phyloP scores from a whole-genome alignment of 2,329 filamentous ascomycete genomes.

The Septoria petroselini region DNA sequence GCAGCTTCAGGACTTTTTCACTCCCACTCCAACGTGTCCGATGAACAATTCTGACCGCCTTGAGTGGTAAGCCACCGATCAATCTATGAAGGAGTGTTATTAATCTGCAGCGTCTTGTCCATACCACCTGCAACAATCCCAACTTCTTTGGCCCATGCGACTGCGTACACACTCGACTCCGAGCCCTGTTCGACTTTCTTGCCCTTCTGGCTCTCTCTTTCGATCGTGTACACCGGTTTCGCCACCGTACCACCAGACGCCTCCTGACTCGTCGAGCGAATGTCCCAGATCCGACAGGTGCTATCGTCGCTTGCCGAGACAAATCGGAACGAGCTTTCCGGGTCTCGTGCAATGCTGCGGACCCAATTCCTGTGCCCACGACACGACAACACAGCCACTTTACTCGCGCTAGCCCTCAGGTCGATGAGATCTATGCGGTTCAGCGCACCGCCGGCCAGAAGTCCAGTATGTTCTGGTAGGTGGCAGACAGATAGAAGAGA shows the following conservation, averaged over 20 bases:
- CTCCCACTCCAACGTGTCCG: too few relatives aligned
- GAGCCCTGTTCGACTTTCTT: constrained; percentile 66
- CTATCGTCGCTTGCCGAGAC: constrained; percentile 90
- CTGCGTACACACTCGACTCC: constrained; percentile 83
- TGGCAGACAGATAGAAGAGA: constrained; percentile 76
- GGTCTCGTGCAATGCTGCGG: constrained; percentile 57
- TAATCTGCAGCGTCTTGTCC: constrained; percentile 92
- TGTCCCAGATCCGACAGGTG: constrained; percentile 90
- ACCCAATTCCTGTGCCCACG: constrained; percentile 79
- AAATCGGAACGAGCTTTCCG: constrained; percentile 67
- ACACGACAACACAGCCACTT: constrained; percentile 83
- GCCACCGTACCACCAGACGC: constrained; percentile 51
- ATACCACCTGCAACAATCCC: constrained; percentile 90
- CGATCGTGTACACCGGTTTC: constrained; percentile 73
- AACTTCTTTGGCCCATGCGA: constrained; percentile 79
- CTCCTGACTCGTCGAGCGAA: constrained; percentile 62
- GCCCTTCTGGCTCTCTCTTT: constrained; percentile 65
- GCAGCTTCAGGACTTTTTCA: neutral
- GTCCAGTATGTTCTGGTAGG: constrained; percentile 61
- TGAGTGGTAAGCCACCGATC: too few relatives aligned
- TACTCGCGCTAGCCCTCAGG: constrained; percentile 71
- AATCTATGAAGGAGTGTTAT: constrained; percentile 50
- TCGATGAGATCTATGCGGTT: constrained; percentile 92
- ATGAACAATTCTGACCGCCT: too few relatives aligned
- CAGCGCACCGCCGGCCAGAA: constrained; percentile 75